A percentile compares a stretch with the other conserved stretches of the same genome.
Conservation (phyloP, 495 filamentous ascomycete species). For the Bombardia bombarda region DNA sequence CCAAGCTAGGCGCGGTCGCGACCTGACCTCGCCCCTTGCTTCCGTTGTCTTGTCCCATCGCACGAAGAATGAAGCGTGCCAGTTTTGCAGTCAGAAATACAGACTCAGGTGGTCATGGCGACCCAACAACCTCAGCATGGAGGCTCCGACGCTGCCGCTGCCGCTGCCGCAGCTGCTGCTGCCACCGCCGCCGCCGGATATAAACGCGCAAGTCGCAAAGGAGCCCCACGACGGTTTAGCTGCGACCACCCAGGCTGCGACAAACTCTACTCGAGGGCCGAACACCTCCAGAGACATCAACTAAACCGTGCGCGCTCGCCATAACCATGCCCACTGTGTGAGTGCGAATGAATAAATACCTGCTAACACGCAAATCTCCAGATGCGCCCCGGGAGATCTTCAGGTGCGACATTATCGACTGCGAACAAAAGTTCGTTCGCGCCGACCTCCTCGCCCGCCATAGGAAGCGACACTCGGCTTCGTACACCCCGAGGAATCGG, state of each 20-base stretch:
- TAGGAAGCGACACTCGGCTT: constrained; percentile 83
- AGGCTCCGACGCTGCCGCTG: not conserved
- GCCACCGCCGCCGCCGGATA: constrained; percentile 17
- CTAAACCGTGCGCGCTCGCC: constrained; percentile 33
- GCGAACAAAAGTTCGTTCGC: constrained; percentile 82
- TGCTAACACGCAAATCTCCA: constrained; percentile 37
- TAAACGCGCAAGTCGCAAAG: constrained; percentile 44
- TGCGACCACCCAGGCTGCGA: constrained; percentile 81
- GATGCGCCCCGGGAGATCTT: constrained; percentile 96
- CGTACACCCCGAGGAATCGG: constrained; percentile 84
- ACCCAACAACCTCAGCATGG: constrained; percentile 6
- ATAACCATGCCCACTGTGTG: constrained; percentile 6
- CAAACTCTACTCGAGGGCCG: constrained; percentile 90
- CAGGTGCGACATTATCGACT: constrained; percentile 82
- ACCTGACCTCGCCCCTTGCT: too few species aligned
- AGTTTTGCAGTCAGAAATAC: not conserved
- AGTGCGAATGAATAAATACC: too few species aligned
- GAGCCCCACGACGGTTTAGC: constrained; percentile 52
- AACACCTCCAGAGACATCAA: constrained; percentile 67
- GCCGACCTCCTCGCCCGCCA: constrained; percentile 88
- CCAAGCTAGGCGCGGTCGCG: not conserved
- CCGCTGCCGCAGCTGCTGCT: not conserved
- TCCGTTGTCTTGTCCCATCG: not conserved
- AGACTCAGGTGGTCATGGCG: constrained; percentile 6
- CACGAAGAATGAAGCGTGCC: not conserved